Conservation (phyloP, 2,329 filamentous ascomycete species). For the Thermothelomyces thermophilus region DNA sequence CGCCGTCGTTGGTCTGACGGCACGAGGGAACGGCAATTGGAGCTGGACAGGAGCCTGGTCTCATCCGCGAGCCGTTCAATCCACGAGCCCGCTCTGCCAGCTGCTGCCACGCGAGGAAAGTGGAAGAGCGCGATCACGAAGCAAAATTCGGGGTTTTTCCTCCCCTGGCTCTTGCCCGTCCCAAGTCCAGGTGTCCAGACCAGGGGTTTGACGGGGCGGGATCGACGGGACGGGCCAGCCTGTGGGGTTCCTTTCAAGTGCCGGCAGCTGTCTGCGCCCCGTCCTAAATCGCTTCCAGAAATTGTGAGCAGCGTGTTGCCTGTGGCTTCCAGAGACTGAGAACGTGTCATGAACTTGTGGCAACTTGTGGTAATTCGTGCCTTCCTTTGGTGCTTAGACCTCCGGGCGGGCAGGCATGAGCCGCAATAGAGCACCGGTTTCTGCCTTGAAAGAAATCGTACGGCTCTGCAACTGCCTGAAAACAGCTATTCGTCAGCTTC, state of each 20-base stretch:
- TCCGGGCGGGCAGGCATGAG: no score
- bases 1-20: background rate
- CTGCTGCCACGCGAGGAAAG: background rate
- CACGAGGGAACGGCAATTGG: background rate
- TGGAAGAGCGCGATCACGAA: no score
- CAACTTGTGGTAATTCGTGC: no score
- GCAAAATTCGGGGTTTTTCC: no score
- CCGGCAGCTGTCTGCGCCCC: background rate
- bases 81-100: background rate
- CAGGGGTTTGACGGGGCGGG: background rate
- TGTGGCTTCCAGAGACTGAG: no score
- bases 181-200: background rate
- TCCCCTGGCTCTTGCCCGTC: no score
- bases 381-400: no score
- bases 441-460: no score
- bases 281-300: background rate
- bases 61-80: constrained; percentile 7
- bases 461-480: no score
- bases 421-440: no score
- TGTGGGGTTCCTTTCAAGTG: constrained; percentile 11
- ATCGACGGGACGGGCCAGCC: constrained; percentile 2
- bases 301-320: background rate
- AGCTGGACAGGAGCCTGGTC: background rate
- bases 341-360: no score
- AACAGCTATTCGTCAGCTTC: no score